Conservation (phyloP, 345 rosid species). For the Citrus mangshanensis region DNA sequence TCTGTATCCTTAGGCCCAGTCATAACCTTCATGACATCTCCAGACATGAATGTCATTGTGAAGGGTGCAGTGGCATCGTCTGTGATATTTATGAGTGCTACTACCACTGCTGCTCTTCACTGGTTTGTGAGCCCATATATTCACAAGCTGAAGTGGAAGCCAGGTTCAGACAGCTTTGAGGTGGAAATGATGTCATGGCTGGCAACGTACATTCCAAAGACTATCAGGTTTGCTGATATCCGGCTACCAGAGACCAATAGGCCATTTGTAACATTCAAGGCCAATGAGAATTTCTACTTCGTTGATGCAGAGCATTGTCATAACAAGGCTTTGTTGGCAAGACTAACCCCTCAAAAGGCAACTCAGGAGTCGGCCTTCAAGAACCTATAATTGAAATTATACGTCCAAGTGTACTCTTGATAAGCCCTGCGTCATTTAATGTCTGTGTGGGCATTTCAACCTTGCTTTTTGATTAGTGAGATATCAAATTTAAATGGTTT, state of each 20-base stretch:
- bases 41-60: conserved; percentile 71
- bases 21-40: conserved; percentile 90
- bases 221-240: conserved; percentile 77
- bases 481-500: background rate
- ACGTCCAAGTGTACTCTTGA: background rate
- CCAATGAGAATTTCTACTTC: conserved; percentile 68
- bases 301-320: conserved; percentile 77
- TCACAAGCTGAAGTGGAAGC: conserved; percentile 92
- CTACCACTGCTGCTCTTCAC: conserved; percentile 75
- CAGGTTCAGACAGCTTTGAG: conserved; percentile 84
- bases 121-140: conserved; percentile 95
- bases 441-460: conserved; percentile 2
- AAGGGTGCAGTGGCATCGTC: conserved; percentile 91
- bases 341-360: conserved; percentile 62
- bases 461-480: background rate
- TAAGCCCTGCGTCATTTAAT: background rate
- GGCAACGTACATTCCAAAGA: conserved; percentile 53
- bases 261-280: conserved; percentile 87
- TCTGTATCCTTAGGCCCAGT: conserved; percentile 90
- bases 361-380: conserved; percentile 75
- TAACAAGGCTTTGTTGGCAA: conserved; percentile 88
- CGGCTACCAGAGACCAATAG: conserved; percentile 70
- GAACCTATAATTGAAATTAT: conserved; percentile 49
- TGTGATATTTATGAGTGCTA: conserved; percentile 78
- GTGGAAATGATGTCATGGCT: conserved; percentile 97